phyloP scores from a whole-genome alignment of 805 yeast genomes.

The Barnettozyma sp. region DNA sequence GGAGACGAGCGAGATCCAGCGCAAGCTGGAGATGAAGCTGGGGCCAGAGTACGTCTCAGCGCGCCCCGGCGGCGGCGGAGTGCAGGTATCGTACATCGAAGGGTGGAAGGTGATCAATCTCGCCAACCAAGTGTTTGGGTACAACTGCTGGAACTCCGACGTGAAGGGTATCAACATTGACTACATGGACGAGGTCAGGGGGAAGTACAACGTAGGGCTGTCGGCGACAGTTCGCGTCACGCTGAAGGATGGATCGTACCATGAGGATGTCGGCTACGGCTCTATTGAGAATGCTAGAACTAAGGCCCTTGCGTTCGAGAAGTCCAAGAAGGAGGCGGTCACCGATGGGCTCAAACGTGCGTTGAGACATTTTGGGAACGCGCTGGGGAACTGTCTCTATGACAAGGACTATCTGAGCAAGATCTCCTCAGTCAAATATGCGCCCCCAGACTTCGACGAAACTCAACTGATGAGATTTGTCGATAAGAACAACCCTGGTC shows the following conservation, averaged over 20 bases:
- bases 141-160: conserved; percentile 78
- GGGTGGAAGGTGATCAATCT: conserved; percentile 79
- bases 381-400: conserved; percentile 78
- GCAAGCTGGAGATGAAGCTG: conserved; percentile 38
- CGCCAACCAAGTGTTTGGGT: conserved; percentile 79
- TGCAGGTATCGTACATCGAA: conserved; percentile 64
- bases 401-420: conserved; percentile 57
- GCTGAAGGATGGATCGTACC: conserved; percentile 67
- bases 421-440: conserved; percentile 36
- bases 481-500: conserved; percentile 11
- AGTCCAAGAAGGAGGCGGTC: conserved; percentile 76
- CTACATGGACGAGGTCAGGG: conserved; percentile 57
- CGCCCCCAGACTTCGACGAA: conserved; percentile 40
- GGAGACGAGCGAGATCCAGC: conserved; percentile 27
- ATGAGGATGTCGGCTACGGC: conserved; percentile 86
- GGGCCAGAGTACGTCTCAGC: conserved; percentile 78
- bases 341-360: conserved; percentile 81
- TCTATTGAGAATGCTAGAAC: conserved; percentile 66
- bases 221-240: conserved; percentile 70
- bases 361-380: conserved; percentile 74
- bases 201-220: conserved; percentile 56
- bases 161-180: conserved; percentile 60
- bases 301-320: conserved; percentile 73
- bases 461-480: conserved; percentile 32
- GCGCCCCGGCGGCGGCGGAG: conserved; percentile 70